These are phyloP conservation scores for Entophlyctis luteolus DNA, from an alignment of 192 early-diverging fungal genomes.

Conservation along the genomic window DNA sequence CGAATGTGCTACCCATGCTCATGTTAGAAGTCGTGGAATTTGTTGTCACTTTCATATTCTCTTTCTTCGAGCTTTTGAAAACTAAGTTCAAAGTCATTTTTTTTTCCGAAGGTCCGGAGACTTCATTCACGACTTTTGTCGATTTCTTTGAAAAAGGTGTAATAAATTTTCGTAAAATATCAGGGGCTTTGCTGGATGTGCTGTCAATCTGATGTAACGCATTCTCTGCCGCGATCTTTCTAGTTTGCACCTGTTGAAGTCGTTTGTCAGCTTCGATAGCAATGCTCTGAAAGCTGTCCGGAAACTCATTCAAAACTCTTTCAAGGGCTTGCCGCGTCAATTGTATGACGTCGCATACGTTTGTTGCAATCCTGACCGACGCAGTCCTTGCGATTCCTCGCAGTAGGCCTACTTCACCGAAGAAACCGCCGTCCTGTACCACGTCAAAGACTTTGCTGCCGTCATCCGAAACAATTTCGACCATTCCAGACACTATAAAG, in stretches of 20 bases:
- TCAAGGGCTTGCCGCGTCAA: slow-evolving; percentile 36
- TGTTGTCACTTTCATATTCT: background rate
- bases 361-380: slow-evolving; percentile 33
- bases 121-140: background rate
- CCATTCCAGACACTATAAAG: slow-evolving; percentile 48
- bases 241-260: slow-evolving; percentile 32
- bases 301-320: slow-evolving; percentile 44
- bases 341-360: slow-evolving; percentile 38
- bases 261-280: slow-evolving; percentile 46
- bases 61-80: background rate
- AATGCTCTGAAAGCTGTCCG: slow-evolving; percentile 47
- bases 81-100: background rate
- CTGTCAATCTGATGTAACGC: slow-evolving; percentile 9
- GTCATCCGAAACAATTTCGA: slow-evolving; percentile 54
- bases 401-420: slow-evolving; percentile 55
- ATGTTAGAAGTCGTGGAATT: background rate
- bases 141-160: slow-evolving; percentile 8
- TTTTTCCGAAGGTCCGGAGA: background rate
- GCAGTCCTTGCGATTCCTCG: slow-evolving; percentile 44
- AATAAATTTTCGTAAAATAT: slow-evolving; percentile 19
- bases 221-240: slow-evolving; percentile 22
- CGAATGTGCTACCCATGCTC: slow-evolving; percentile 1
- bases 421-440: slow-evolving; percentile 48
- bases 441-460: slow-evolving; percentile 42
- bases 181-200: background rate